Evolutionary conservation across 176 grass and related monocot species (phyloP).

Genomic region (Echinochloa phyllopogon): DNA sequence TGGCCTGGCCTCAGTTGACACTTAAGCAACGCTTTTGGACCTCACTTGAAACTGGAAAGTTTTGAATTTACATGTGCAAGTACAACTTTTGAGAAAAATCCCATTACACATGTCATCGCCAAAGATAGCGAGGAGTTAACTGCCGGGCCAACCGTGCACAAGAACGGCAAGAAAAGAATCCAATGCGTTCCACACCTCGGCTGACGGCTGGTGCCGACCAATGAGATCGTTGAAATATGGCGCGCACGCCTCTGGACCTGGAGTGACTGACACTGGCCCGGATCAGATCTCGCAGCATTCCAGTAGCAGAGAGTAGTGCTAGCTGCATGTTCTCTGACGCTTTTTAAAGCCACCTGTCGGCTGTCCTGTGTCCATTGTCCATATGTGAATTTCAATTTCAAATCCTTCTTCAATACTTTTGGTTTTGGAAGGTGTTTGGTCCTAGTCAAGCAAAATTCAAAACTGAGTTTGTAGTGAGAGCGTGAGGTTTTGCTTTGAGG

Average conservation of each 20-base stretch:
- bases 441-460: background rate
- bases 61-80: background rate
- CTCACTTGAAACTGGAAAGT: background rate
- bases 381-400: background rate
- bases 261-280: background rate
- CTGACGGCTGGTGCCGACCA: background rate
- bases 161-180: background rate
- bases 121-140: background rate
- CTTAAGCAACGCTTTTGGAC: background rate
- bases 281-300: constrained; percentile 13
- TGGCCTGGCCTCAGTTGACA: no score
- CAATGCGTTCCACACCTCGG: background rate
- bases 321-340: constrained; percentile 20
- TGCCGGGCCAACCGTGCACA: background rate
- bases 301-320: background rate
- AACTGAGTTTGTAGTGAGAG: background rate
- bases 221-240: constrained; percentile 29
- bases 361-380: no score
- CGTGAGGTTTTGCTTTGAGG: background rate
- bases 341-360: background rate
- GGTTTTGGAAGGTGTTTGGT: no score
- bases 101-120: background rate
- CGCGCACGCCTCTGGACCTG: background rate
- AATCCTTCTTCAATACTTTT: no score
- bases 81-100: background rate